Conservation (phyloP, 768 basidiomycete genomes). For the Podaxis sp. region DNA sequence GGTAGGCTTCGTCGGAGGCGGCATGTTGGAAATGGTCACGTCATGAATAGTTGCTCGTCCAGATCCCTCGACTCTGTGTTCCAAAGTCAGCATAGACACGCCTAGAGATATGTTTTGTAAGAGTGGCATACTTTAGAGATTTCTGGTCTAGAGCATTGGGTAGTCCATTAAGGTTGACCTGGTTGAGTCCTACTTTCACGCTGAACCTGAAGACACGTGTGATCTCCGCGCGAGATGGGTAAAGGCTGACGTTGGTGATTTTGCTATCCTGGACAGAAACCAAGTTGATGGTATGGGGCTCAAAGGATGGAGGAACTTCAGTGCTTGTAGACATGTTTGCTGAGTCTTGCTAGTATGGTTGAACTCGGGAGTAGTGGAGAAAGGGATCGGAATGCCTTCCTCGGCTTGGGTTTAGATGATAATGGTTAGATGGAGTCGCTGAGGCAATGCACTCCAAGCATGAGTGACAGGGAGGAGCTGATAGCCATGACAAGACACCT, state of each 20-base stretch:
- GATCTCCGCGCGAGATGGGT: conserved; percentile 37
- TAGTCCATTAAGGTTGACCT: conserved; percentile 33
- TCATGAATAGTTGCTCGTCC: conserved; percentile 45
- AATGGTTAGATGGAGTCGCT: too few species aligned
- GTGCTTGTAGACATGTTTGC: background rate
- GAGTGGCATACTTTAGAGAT: conserved; percentile 31
- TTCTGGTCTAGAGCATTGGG: conserved; percentile 33
- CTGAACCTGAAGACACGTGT: conserved; percentile 34
- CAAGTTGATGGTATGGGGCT: conserved; percentile 25
- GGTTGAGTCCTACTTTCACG: conserved; percentile 35
- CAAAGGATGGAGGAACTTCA: conserved; percentile 13
- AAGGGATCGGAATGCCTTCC: background rate
- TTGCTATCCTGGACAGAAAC: conserved; percentile 27
- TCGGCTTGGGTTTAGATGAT: too few species aligned
- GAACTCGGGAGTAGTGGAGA: background rate
- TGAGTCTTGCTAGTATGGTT: background rate
- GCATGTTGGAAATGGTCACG: conserved; percentile 27
- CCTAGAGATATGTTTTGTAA: background rate
- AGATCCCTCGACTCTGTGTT: conserved; percentile 37
- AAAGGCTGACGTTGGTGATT: conserved; percentile 35
- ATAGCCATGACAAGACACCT: too few species aligned
- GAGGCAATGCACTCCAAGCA: too few species aligned
- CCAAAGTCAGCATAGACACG: background rate
- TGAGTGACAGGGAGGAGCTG: too few species aligned
- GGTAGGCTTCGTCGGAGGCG: conserved; percentile 14